Evolutionary conservation across 495 filamentous ascomycete species (phyloP).

Genomic region (Xylaria acuta): DNA sequence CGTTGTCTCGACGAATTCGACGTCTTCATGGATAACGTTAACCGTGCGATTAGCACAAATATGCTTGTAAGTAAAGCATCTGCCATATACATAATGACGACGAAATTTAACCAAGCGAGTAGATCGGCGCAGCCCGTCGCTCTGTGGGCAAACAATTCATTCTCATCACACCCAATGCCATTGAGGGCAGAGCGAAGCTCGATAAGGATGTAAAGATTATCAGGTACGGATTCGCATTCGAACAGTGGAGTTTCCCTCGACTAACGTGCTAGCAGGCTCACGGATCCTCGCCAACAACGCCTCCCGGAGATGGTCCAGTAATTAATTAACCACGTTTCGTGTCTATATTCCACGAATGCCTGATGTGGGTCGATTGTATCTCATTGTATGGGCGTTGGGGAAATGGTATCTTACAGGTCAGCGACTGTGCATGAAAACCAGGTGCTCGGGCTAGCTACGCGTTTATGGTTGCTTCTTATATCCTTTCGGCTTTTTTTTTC

Average conservation of each 20-base stretch:
- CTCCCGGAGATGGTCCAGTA: constrained; percentile 41
- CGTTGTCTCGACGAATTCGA: constrained; percentile 98
- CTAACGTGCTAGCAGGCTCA: constrained; percentile 37
- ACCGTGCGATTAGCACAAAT: constrained; percentile 88
- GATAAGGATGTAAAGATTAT: constrained; percentile 83
- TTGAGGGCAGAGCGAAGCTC: constrained; percentile 70
- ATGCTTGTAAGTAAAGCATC: constrained; percentile 75
- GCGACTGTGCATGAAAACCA: background rate
- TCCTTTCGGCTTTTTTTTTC: background rate
- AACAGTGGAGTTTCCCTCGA: background rate
- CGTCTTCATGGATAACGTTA: constrained; percentile 98
- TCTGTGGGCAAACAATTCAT: constrained; percentile 93
- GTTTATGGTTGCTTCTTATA: background rate
- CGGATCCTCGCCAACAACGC: constrained; percentile 63
- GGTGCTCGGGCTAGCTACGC: constrained; percentile 2
- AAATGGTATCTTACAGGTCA: constrained; percentile 5
- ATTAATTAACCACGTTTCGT: background rate
- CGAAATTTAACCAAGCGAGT: constrained; percentile 19
- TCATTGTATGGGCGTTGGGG: constrained; percentile 13
- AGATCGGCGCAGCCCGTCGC: constrained; percentile 83
- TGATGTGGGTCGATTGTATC: background rate
- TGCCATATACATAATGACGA: constrained; percentile 18
- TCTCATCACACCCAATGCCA: constrained; percentile 92
- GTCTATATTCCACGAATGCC: background rate
- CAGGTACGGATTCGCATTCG: constrained; percentile 60